Conservation (phyloP, 345 rosid genomes). For the Camelina hispida region DNA sequence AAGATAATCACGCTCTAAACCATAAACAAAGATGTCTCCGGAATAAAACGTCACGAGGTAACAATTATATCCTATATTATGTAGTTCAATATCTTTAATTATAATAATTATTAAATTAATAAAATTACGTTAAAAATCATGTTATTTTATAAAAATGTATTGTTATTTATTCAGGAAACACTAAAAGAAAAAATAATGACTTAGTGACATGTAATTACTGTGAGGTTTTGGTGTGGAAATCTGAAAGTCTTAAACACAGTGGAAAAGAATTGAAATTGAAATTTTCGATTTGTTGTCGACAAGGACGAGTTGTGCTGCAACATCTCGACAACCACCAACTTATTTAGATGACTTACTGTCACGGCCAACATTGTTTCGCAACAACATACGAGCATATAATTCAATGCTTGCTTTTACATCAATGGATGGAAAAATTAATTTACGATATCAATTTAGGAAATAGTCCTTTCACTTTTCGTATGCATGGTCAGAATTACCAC, state of each 20-base stretch:
- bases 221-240: not conserved
- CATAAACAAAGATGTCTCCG: too few relatives aligned
- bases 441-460: too few relatives aligned
- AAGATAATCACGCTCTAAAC: too few relatives aligned
- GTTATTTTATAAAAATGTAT: too few relatives aligned
- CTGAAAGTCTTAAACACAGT: not conserved
- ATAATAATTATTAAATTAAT: too few relatives aligned
- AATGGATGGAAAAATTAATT: constrained; percentile 12
- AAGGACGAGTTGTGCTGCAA: not conserved
- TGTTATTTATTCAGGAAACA: too few relatives aligned
- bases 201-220: not conserved
- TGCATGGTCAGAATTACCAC: too few relatives aligned
- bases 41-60: too few relatives aligned
- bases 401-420: constrained; percentile 27
- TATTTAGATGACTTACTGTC: not conserved
- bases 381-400: constrained; percentile 8
- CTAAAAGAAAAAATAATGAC: not conserved
- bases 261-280: not conserved
- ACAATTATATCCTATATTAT: too few relatives aligned
- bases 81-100: too few relatives aligned
- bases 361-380: not conserved
- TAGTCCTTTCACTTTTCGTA: too few relatives aligned
- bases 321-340: not conserved
- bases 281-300: constrained; percentile 3
- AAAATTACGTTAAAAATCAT: too few relatives aligned